These are phyloP conservation scores for Lentinula edodes DNA, from an alignment of 768 basidiomycete species.

Conservation along the genomic window DNA sequence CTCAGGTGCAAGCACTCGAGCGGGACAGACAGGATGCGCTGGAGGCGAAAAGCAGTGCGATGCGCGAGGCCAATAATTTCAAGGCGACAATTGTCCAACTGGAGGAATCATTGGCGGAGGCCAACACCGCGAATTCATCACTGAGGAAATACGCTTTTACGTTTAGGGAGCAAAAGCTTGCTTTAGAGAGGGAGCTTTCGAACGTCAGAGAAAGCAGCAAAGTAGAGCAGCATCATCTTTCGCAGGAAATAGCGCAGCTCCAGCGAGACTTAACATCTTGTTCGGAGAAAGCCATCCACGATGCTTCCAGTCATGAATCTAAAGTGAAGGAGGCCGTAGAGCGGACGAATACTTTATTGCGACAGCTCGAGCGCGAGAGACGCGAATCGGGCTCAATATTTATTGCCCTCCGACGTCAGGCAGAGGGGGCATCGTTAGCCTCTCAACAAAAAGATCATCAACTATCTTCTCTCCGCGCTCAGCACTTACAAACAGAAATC, in stretches of 20 bases:
- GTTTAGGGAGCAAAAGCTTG: neutral
- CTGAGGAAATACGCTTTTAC: neutral
- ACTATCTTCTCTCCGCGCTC: neutral
- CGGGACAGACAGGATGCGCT: neutral
- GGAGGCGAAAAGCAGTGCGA: neutral
- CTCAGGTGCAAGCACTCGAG: neutral
- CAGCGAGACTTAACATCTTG: neutral
- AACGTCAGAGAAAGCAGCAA: neutral
- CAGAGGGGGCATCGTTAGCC: neutral
- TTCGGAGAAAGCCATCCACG: neutral
- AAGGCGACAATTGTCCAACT: neutral
- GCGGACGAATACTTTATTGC: neutral
- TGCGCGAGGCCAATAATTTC: neutral
- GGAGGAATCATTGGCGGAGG: neutral
- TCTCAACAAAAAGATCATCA: neutral
- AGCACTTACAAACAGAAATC: neutral
- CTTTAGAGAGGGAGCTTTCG: neutral
- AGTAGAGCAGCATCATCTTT: neutral
- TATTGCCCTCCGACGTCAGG: neutral
- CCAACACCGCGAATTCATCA: neutral
- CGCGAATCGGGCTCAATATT: neutral
- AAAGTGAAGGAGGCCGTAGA: neutral
- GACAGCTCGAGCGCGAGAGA: neutral
- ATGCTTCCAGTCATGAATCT: neutral
- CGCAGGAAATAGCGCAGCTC: neutral